A percentile compares a stretch with the other conserved stretches of the same genome.
phyloP scores from a whole-genome alignment of 768 basidiomycete species.

The Boletus vermiculosoides region DNA sequence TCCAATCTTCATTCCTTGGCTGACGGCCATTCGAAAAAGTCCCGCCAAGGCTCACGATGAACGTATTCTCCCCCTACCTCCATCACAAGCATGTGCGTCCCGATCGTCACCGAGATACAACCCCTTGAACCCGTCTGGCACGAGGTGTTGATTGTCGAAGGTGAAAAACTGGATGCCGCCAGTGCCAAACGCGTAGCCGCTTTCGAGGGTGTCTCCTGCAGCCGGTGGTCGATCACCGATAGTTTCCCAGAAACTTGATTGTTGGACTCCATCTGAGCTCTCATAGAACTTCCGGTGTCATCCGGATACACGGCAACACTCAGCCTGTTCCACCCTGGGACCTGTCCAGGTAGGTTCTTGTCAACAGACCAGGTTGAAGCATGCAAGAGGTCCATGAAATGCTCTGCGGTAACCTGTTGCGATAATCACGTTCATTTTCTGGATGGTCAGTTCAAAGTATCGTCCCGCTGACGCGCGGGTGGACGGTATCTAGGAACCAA shows the following conservation, averaged over 20 bases:
- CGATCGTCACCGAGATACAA: slow-evolving; percentile 47
- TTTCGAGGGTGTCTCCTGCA: no score
- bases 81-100: slow-evolving; percentile 53
- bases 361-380: no score
- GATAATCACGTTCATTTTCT: neutral
- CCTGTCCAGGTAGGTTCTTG: no score
- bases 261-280: no score
- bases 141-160: slow-evolving; percentile 54
- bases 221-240: no score
- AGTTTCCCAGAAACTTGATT: no score
- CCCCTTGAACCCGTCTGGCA: slow-evolving; percentile 34
- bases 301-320: no score
- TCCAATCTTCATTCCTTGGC: neutral
- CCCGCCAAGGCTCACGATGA: slow-evolving; percentile 34
- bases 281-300: no score
- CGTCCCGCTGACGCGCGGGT: neutral
- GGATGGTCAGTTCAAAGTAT: neutral
- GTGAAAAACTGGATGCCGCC: slow-evolving; percentile 49
- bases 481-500: neutral
- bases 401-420: neutral
- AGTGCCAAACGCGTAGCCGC: neutral
- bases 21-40: no score
- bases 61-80: no score
- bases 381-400: no score
- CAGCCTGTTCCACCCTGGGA: no score